phyloP scores from a whole-genome alignment of 139 green algal genomes.

The Coelastrella sp. region DNA sequence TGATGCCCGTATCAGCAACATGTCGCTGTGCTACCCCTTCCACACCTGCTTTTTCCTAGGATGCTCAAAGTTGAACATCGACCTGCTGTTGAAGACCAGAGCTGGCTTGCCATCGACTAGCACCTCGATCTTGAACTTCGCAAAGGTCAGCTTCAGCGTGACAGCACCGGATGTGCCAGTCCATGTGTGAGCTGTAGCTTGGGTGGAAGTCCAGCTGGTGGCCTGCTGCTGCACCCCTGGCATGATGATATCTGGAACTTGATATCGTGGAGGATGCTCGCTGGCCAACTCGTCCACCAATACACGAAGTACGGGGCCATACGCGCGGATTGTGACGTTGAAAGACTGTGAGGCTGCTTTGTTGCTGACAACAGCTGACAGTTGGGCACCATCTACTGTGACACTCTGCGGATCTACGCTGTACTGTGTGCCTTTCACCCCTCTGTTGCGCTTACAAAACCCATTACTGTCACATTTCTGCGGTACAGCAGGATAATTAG shows the following conservation, averaged over 20 bases:
- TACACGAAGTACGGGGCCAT: conserved; percentile 81
- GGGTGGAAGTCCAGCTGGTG: conserved; percentile 44
- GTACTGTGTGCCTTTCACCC: conserved; percentile 63
- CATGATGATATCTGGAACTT: conserved; percentile 83
- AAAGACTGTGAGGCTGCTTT: conserved; percentile 56
- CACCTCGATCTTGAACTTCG: conserved; percentile 76
- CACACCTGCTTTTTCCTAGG: conserved; percentile 74
- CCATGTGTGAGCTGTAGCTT: conserved; percentile 42
- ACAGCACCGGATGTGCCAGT: conserved; percentile 26
- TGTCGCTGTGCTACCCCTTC: too few relatives aligned
- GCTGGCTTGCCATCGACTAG: conserved; percentile 50
- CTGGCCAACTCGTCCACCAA: conserved; percentile 78
- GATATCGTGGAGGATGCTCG: conserved; percentile 61
- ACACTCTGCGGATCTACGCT: conserved; percentile 67
- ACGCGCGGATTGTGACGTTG: conserved; percentile 72
- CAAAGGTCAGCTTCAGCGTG: conserved; percentile 67
- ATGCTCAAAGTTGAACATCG: conserved; percentile 93
- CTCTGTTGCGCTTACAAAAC: conserved; percentile 91
- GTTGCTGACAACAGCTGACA: conserved; percentile 70
- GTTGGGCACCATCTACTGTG: conserved; percentile 49
- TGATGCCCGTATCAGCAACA: too few relatives aligned
- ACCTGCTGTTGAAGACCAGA: conserved; percentile 81
- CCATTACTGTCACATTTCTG: conserved; percentile 86
- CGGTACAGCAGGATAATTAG: neutral
- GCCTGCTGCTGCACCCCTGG: conserved; percentile 50